phyloP scores from a whole-genome alignment of 352 stramenopile species.

The Pythium inflatum region DNA sequence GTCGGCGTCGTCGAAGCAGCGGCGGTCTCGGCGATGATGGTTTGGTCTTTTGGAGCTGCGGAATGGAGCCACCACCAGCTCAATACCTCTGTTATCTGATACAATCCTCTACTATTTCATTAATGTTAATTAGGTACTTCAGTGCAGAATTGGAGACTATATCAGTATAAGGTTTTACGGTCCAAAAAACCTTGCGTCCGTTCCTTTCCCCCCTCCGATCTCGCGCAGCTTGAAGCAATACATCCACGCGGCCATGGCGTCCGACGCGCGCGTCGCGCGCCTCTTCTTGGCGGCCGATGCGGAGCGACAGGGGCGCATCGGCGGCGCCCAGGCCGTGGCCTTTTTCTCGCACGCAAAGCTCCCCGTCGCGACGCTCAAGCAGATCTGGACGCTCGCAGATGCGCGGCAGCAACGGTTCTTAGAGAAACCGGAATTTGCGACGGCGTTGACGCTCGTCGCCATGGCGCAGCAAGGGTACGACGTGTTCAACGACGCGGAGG shows the following conservation, averaged over 20 bases:
- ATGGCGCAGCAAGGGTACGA: slow-evolving; percentile 39
- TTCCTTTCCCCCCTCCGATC: neutral
- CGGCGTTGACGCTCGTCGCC: slow-evolving; percentile 38
- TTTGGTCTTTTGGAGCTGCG: neutral
- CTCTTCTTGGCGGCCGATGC: slow-evolving; percentile 39
- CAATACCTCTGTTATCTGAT: slow-evolving; percentile 4
- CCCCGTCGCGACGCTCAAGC: slow-evolving; percentile 39
- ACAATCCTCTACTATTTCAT: neutral
- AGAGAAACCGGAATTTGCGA: slow-evolving; percentile 19
- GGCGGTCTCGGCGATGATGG: neutral
- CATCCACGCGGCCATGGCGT: neutral
- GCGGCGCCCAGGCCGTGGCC: slow-evolving; percentile 32
- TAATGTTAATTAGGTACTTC: neutral
- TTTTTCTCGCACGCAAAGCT: slow-evolving; percentile 37
- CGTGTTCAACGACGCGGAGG: slow-evolving; percentile 6
- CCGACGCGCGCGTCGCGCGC: slow-evolving; percentile 24
- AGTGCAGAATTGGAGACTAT: too few species aligned
- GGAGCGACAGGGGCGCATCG: slow-evolving; percentile 24
- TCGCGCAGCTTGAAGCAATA: slow-evolving; percentile 20
- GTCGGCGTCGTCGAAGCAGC: neutral
- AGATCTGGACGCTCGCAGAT: slow-evolving; percentile 40
- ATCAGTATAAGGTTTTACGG: too few species aligned
- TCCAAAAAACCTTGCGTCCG: too few species aligned
- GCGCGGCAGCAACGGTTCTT: slow-evolving; percentile 27
- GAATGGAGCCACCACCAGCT: slow-evolving; percentile 14